Conservation (phyloP, 495 filamentous ascomycete species). For the Emericellopsis terricola region DNA sequence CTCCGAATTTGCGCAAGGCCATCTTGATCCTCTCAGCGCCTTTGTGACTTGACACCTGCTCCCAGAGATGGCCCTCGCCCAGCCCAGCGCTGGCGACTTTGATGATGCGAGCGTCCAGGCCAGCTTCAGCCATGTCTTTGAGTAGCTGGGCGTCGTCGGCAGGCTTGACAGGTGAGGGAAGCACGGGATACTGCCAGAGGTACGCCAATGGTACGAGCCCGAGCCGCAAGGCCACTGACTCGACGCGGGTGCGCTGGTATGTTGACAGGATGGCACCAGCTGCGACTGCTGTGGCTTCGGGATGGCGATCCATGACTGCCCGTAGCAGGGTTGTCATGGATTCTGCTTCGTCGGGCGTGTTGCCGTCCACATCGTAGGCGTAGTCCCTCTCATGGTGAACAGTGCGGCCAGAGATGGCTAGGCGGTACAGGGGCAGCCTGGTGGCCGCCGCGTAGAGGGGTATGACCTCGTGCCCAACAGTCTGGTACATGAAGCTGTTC, state of each 20-base stretch:
- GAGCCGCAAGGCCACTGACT: conserved; percentile 66
- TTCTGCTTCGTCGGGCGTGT: conserved; percentile 63
- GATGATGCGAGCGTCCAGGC: conserved; percentile 71
- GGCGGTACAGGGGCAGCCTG: conserved; percentile 61
- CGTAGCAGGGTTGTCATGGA: conserved; percentile 56
- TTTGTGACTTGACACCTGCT: conserved; percentile 41
- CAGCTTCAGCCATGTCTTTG: conserved; percentile 59
- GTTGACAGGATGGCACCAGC: conserved; percentile 86
- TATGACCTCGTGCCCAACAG: conserved; percentile 73
- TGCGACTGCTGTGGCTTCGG: conserved; percentile 65
- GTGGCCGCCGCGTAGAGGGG: conserved; percentile 70
- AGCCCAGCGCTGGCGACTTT: conserved; percentile 89
- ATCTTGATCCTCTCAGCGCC: conserved; percentile 36
- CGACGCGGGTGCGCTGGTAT: conserved; percentile 87
- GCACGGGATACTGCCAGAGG: conserved; percentile 77
- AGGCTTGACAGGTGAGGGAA: conserved; percentile 25
- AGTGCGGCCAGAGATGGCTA: conserved; percentile 48
- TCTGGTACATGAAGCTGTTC: conserved; percentile 99
- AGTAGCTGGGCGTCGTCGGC: conserved; percentile 38
- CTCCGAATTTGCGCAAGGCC: conserved; percentile 51
- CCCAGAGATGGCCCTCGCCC: conserved; percentile 68
- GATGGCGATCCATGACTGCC: conserved; percentile 43
- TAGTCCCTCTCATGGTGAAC: conserved; percentile 49
- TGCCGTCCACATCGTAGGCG: conserved; percentile 1
- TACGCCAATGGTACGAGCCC: conserved; percentile 65